Evolutionary conservation across 2,329 filamentous ascomycete species (phyloP).

Genomic region (Tolypocladium amazonense): DNA sequence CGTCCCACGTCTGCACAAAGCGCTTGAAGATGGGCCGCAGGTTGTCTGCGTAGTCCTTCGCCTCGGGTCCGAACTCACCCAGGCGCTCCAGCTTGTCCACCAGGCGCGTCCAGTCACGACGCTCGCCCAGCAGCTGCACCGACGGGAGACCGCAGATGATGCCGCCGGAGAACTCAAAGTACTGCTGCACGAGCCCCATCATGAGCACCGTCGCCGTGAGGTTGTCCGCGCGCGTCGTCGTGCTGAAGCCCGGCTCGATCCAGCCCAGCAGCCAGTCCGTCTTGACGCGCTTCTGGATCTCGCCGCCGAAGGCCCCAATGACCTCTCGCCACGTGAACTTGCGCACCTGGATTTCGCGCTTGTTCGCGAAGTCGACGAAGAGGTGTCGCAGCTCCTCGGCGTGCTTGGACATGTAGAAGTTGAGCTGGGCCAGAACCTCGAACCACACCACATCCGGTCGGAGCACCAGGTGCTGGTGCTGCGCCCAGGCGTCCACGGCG

Average conservation of each 20-base stretch:
- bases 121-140: constrained; percentile 27
- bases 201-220: constrained; percentile 30
- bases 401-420: constrained; percentile 36
- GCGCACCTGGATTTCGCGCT: constrained; percentile 26
- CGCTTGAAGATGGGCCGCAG: constrained; percentile 32
- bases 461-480: constrained; percentile 37
- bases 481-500: constrained; percentile 35
- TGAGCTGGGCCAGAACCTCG: constrained; percentile 39
- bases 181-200: constrained; percentile 32
- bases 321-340: constrained; percentile 14
- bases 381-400: constrained; percentile 31
- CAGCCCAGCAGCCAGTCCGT: constrained; percentile 29
- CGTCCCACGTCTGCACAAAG: constrained; percentile 34
- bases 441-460: constrained; percentile 47
- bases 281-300: constrained; percentile 28
- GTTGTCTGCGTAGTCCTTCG: constrained; percentile 23
- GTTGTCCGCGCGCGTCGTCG: constrained; percentile 25
- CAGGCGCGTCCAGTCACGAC: constrained; percentile 29
- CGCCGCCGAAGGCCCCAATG: constrained; percentile 21
- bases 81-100: constrained; percentile 30
- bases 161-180: constrained; percentile 24
- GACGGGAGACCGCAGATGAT: constrained; percentile 32
- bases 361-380: constrained; percentile 34
- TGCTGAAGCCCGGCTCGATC: constrained; percentile 32
- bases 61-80: constrained; percentile 30